Conservation (phyloP, 2,329 filamentous ascomycete species). For the Sporothrix globosa region DNA sequence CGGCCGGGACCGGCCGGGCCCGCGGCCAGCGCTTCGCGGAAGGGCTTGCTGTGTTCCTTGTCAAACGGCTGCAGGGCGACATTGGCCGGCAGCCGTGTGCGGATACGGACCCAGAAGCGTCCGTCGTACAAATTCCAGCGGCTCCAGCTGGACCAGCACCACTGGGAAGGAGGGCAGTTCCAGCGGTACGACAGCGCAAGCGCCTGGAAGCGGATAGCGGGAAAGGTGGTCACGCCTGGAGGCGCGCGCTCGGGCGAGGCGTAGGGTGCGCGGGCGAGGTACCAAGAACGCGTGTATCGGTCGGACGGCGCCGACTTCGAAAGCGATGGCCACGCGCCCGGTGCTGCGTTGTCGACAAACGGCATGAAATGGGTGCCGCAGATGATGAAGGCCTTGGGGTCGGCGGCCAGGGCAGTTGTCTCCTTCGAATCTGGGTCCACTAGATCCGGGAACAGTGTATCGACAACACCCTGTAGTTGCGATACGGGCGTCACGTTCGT, state of each 20-base stretch:
- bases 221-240: constrained; percentile 37
- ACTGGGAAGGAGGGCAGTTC: constrained; percentile 29
- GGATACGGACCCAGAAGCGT: constrained; percentile 62
- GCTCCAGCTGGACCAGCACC: constrained; percentile 42
- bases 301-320: no score
- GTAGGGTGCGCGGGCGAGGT: constrained; percentile 33
- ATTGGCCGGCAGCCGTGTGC: constrained; percentile 48
- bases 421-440: constrained; percentile 32
- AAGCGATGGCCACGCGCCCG: no score
- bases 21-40: constrained; percentile 50
- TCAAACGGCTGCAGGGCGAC: constrained; percentile 54
- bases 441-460: constrained; percentile 55
- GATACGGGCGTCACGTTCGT: constrained; percentile 48
- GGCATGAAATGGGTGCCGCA: constrained; percentile 54
- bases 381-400: constrained; percentile 48
- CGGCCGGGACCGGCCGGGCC: not conserved
- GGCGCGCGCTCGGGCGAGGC: constrained; percentile 47
- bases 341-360: constrained; percentile 34
- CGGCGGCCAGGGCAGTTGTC: no score
- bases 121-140: constrained; percentile 58
- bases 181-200: constrained; percentile 32
- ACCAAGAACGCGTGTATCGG: constrained; percentile 41
- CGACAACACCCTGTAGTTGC: constrained; percentile 52
- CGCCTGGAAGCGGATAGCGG: constrained; percentile 38
- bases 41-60: constrained; percentile 50